Evolutionary conservation across 331 rosid species (phyloP), one percentile per base, ranked within the genome.

Genomic region (Arachis monticola): DNA sequence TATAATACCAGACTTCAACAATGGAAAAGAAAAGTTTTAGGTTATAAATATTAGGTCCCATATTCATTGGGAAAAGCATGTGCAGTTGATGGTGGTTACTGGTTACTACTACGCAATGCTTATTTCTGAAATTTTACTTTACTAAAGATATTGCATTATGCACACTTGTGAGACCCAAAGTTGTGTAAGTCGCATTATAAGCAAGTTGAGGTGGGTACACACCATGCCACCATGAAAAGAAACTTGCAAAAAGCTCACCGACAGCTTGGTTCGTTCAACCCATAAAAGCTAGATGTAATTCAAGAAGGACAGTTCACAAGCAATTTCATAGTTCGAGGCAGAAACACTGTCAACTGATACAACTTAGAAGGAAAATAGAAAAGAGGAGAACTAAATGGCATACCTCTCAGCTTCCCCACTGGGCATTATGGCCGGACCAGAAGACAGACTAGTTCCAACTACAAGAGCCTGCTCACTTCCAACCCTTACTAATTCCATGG

Each of bases 321-420:
- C 58, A 68, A 22, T 40, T 65, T 55, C 48, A 69, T 64, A 52
- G 60, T 63, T 55, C 69, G 56, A 51, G 72, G 63, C 31, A 75
- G 58, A 73, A 79, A 66, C 50, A 68, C 70, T 27, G 50, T 50
- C 52, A 68, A 61, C 57, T 77, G 82, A 67, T 64, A 67, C 53
- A 67, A 32, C 58, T 41, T 52, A 6, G 10, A 10, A n/a, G 46
- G 70, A 60, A 72, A 22, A 66, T 52, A 52, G 62, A 70, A 48
- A 14, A 55, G 57, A 57, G 52, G 40, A 60, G n/a, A 69, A 74
- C 78, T 67, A 68, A 78, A 73, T 69, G 72, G 7, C 48, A 72
- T 59, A 93, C 96, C 90, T 92, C 84, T 81, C 96, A 68, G 97
- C 96, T 88, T 92, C 96, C 74, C 96, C 97, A 72, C 84, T 88